Evolutionary conservation across 306 rosid genomes (phyloP).

Genomic region (Erythrophleum fordii): DNA sequence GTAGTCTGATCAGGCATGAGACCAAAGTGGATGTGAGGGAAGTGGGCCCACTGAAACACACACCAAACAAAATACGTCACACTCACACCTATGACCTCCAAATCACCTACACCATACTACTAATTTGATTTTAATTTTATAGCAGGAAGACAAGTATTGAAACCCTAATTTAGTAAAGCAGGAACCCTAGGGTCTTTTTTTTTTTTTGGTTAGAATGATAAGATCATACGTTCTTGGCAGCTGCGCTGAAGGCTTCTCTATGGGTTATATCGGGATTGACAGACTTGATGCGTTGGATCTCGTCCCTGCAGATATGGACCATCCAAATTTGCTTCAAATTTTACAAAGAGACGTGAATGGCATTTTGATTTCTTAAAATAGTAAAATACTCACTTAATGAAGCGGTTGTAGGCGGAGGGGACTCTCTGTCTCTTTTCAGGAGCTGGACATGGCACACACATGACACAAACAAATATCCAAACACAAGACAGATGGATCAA

Average conservation of each 20-base stretch:
- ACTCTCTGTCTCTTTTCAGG: conserved; percentile 99
- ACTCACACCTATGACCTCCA: conserved; percentile 9
- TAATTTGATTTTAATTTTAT: conserved; percentile 30
- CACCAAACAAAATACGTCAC: conserved; percentile 40
- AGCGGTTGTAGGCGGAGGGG: conserved; percentile 99
- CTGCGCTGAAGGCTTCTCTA: conserved; percentile 99
- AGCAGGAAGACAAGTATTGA: background rate
- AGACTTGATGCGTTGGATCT: conserved; percentile 99
- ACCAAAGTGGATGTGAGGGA: conserved; percentile 97
- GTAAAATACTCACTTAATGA: conserved; percentile 78
- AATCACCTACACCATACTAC: conserved; percentile 29
- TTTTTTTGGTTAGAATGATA: background rate
- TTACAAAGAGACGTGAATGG: background rate
- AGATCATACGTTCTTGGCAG: conserved; percentile 89
- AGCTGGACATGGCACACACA: conserved; percentile 63
- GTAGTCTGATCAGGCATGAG: conserved; percentile 83
- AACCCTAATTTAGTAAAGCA: conserved; percentile 34
- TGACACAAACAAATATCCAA: background rate
- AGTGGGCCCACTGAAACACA: conserved; percentile 93
- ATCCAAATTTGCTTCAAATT: conserved; percentile 38
- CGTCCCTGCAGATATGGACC: conserved; percentile 71
- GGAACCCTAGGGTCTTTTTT: conserved; percentile 9
- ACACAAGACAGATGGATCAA: conserved; percentile 38
- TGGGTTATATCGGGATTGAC: conserved; percentile 96
- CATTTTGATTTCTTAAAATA: background rate